Conservation (phyloP, 2,329 filamentous ascomycete genomes). For the Aspergillus udagawae region DNA sequence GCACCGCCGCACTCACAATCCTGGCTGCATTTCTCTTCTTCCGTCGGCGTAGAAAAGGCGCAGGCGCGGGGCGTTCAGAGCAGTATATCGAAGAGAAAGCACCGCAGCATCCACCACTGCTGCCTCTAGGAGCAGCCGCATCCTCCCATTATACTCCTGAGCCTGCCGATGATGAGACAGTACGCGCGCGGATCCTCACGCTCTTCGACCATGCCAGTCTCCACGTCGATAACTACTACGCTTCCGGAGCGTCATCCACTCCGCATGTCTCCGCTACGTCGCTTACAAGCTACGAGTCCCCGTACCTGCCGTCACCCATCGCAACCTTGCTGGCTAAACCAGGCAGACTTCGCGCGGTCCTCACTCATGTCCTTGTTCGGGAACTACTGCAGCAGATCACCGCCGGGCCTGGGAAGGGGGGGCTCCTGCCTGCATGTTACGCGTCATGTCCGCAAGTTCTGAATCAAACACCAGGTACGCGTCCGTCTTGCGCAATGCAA, state of each 20-base stretch:
- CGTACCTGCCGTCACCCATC: conserved; percentile 14
- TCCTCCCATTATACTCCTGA: conserved; percentile 19
- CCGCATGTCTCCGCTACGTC: neutral
- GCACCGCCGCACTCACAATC: conserved; percentile 17
- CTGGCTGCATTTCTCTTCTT: conserved; percentile 18
- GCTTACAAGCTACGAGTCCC: conserved; percentile 15
- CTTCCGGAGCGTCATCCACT: neutral
- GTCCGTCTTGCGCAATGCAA: neutral
- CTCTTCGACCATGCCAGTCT: conserved; percentile 32
- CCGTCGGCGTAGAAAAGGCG: conserved; percentile 9
- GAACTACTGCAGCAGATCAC: conserved; percentile 16
- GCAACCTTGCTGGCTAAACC: conserved; percentile 12
- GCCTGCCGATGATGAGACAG: conserved; percentile 27
- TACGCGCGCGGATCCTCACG: conserved; percentile 22
- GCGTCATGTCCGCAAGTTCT: neutral
- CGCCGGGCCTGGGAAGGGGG: conserved; percentile 5
- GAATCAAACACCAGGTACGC: neutral
- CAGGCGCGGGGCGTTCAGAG: neutral
- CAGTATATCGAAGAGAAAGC: too few relatives aligned
- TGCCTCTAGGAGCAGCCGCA: too few relatives aligned
- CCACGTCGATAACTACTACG: conserved; percentile 37
- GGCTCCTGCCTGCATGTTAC: conserved; percentile 8
- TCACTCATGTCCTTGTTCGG: conserved; percentile 21
- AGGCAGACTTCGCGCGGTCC: conserved; percentile 7
- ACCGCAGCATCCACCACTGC: too few relatives aligned